Evolutionary conservation across 192 early-diverging fungal genomes (phyloP).

Genomic region (Coemansia aciculifera): DNA sequence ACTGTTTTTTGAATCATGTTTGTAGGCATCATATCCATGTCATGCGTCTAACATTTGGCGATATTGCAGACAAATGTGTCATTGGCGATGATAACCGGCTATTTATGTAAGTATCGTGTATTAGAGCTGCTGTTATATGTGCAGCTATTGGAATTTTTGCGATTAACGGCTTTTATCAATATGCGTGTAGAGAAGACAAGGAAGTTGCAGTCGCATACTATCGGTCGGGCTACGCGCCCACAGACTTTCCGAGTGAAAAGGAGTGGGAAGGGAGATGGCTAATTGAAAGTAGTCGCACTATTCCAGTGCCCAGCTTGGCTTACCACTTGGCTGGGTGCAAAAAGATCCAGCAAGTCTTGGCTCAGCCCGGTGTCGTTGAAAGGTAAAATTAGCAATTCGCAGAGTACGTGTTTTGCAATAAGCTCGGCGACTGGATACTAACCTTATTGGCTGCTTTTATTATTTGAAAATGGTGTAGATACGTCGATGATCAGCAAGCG

Average conservation of each 20-base stretch:
- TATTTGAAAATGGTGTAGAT: conserved; percentile 27
- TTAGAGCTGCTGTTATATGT: background rate
- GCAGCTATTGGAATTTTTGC: background rate
- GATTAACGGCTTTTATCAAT: background rate
- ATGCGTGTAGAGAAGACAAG: conserved; percentile 57
- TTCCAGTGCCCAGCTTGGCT: conserved; percentile 87
- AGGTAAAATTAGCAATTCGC: conserved; percentile 53
- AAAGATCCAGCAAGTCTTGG: conserved; percentile 93
- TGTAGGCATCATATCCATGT: conserved; percentile 34
- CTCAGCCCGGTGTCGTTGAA: conserved; percentile 77
- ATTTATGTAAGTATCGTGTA: conserved; percentile 61
- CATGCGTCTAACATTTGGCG: conserved; percentile 54
- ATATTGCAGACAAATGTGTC: conserved; percentile 63
- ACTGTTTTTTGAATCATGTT: background rate
- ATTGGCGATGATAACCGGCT: conserved; percentile 59
- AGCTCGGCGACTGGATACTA: background rate
- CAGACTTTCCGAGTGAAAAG: conserved; percentile 77
- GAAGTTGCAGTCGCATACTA: conserved; percentile 90
- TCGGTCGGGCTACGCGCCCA: conserved; percentile 87
- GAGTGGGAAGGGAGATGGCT: conserved; percentile 90
- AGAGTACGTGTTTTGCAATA: background rate
- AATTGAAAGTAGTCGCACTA: conserved; percentile 76
- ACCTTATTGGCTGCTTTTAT: background rate
- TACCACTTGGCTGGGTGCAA: conserved; percentile 95
- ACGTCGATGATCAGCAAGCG: conserved; percentile 44